Evolutionary conservation across 1,284 basidiomycete genomes (phyloP).

Genomic region (Sparassis latifolia): DNA sequence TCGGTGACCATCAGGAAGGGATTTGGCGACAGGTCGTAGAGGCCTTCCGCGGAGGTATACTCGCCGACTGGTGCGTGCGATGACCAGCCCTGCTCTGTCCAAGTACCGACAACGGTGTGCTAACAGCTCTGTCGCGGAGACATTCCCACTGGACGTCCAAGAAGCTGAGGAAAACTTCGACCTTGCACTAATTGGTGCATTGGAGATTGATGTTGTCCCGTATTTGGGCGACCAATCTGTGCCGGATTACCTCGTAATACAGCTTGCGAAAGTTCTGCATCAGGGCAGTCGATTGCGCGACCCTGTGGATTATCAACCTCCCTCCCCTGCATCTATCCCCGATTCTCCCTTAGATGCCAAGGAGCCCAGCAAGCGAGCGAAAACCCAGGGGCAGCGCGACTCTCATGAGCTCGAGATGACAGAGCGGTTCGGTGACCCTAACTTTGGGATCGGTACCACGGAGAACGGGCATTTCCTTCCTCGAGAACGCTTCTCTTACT

Average conservation of each 20-base stretch:
- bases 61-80: conserved; percentile 69
- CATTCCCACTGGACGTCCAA: conserved; percentile 55
- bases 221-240: conserved; percentile 64
- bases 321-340: conserved; percentile 15
- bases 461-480: conserved; percentile 50
- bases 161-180: conserved; percentile 87
- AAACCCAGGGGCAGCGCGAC: neutral
- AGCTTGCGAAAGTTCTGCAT: conserved; percentile 69
- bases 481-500: conserved; percentile 85
- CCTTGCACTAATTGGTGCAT: conserved; percentile 68
- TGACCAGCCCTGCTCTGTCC: no score
- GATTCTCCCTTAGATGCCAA: neutral
- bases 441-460: conserved; percentile 52
- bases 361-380: neutral
- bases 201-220: conserved; percentile 78
- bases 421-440: conserved; percentile 29
- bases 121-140: conserved; percentile 45
- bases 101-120: neutral
- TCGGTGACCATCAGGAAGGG: conserved; percentile 57
- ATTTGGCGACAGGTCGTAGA: conserved; percentile 88
- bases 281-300: conserved; percentile 73
- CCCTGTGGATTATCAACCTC: conserved; percentile 19
- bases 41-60: conserved; percentile 73
- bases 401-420: conserved; percentile 33
- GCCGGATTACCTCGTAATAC: conserved; percentile 66